phyloP scores from a whole-genome alignment of 2,329 filamentous ascomycete species.

The Xylaria multiplex region DNA sequence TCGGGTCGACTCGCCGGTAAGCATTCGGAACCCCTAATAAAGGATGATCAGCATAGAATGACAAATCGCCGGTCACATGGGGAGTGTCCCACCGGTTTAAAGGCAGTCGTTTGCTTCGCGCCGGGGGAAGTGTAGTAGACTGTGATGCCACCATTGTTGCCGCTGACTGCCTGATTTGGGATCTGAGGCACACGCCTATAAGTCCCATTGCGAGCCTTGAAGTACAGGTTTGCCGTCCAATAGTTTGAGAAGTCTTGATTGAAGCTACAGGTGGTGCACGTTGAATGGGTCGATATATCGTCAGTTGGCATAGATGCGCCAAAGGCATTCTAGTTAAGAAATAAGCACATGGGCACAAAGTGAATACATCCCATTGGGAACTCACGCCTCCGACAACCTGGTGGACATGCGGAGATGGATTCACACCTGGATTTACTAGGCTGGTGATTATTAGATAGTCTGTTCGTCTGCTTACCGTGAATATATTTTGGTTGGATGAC shows the following conservation, averaged over 20 bases:
- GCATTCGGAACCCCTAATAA: constrained; percentile 55
- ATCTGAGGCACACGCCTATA: constrained; percentile 41
- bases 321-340: constrained; percentile 33
- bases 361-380: neutral
- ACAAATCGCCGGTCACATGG: neutral
- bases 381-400: constrained; percentile 39
- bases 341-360: constrained; percentile 43
- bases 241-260: constrained; percentile 50
- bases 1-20: constrained; percentile 50
- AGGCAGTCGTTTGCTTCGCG: constrained; percentile 49
- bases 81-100: constrained; percentile 58
- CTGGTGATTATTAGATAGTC: constrained; percentile 25
- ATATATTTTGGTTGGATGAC: constrained; percentile 3
- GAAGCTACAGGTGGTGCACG: constrained; percentile 50
- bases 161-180: constrained; percentile 38
- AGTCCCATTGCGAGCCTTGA: constrained; percentile 44
- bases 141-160: constrained; percentile 40
- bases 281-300: constrained; percentile 36
- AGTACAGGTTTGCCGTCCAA: constrained; percentile 49
- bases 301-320: constrained; percentile 34
- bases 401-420: constrained; percentile 39
- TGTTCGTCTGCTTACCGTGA: neutral
- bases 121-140: constrained; percentile 52
- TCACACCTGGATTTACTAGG: constrained; percentile 38
- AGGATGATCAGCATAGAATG: constrained; percentile 51